Evolutionary conservation across 306 rosid species (phyloP).

Genomic region (Pyrus betulifolia): DNA sequence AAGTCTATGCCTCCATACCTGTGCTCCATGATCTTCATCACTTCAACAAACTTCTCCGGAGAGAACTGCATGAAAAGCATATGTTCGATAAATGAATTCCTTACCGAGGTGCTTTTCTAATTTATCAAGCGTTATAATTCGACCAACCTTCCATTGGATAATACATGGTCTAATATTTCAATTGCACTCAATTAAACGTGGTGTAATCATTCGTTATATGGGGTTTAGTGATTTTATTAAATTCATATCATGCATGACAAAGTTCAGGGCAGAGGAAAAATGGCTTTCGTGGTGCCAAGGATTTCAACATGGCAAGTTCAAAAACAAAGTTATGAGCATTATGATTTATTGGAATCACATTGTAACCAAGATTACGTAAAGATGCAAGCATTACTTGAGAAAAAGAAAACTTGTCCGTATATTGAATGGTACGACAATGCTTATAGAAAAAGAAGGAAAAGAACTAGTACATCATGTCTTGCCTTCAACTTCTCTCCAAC

Average conservation of each 20-base stretch:
- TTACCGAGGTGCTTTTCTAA: neutral
- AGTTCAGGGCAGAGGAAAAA: no score
- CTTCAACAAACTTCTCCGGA: conserved; percentile 74
- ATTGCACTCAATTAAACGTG: neutral
- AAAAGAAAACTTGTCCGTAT: neutral
- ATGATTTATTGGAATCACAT: neutral
- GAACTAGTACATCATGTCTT: conserved; percentile 72
- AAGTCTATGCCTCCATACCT: conserved; percentile 89
- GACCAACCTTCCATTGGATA: neutral
- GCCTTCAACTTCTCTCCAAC: conserved; percentile 76
- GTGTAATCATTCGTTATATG: neutral
- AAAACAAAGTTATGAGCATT: neutral
- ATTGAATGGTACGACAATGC: neutral
- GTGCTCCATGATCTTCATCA: conserved; percentile 89
- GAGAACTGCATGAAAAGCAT: conserved; percentile 42
- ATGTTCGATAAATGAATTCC: conserved; percentile 21
- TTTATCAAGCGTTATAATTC: neutral
- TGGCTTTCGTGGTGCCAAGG: neutral
- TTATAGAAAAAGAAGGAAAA: neutral
- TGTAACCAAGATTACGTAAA: neutral
- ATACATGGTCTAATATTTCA: neutral
- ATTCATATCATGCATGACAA: no score
- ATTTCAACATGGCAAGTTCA: neutral
- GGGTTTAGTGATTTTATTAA: no score
- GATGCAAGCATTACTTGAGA: neutral